Base-by-base conservation (phyloP, 75 land plant species). In the Ceratopteris richardii region DNA sequence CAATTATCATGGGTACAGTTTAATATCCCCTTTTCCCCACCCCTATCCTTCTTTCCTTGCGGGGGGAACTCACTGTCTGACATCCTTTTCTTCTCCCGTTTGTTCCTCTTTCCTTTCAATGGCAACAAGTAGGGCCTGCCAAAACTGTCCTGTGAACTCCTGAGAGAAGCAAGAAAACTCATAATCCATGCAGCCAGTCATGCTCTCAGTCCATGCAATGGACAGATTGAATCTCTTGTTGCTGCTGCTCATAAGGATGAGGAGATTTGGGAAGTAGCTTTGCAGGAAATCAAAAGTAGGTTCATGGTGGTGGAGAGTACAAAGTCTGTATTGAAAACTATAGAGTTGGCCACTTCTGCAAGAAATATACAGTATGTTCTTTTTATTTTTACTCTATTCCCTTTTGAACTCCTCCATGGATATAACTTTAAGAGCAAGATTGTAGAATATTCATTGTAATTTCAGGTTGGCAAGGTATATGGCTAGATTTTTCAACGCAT, bases 161-260 rank as follows among this genome's bases (percentile, higher is more conserved):
- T 46, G 21, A 3, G 21, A n/a, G 21, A 46, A 46, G 4, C 48
- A 14, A 46, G 17, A 20, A 46, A 46, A n/a, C 21, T 46, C 3
- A 7, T 46, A n/a, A 46, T 46, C 21, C 21, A n/a, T 46, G 48
- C 48, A 2, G 17, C 17, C 14, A 46, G 48, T 20, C n/a, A 46
- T 46, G 48, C 48, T 3, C 48, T 46, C 17, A 17, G 48, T 5
- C 17, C 21, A 17, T n/a, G 17, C 48, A 46, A 46, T 46, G 48
- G 48, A 46, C 48, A 46, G n/a, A 20, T 46, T 17, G 48, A 46
- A 46, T 46, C 48, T 14, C 48, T 46, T 4, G 21, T 46, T 46
- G 3, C 48, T 46, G 48, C 48, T n/a, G 21, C 48, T 20, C 17
- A 46, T 46, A 46, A 20, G n/a, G 48, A 46, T 46, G 21, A 46